Evolutionary conservation across 1,139 yeast genomes (phyloP), one percentile per base, ranked within the genome.

Genomic region (Taphrina betulina): DNA sequence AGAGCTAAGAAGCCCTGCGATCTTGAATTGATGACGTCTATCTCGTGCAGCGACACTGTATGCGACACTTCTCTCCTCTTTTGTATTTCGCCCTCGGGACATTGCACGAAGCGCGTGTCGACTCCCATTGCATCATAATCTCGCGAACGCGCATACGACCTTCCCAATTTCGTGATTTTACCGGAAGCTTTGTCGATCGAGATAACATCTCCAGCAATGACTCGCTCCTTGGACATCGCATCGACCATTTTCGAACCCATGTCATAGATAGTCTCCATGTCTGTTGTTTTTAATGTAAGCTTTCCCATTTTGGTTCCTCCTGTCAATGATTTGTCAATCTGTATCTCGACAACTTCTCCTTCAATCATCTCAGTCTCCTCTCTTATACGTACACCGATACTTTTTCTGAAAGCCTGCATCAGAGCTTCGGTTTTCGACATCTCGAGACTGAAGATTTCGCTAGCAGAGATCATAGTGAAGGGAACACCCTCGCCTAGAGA

Each of bases 41-140:
- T 92, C 71, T 94, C 99, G 72, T 94, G 98, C 63, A 94, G 75
- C 2, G 96, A 87, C 8, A 94, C 96, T 0, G 96, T 90, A 72
- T 94, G 99, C 17, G 89, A 95, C 14, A 89, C 95, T 68, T 90
- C 95, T 68, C 87, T 88, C 66, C 97, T 81, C 67, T 87, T 86
- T 73, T 94, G 98, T 67, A 94, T 78, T 75, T 94, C 99, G 51
- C 99, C 99, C 71, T 92, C 97, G 31, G 99, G 99, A 69, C 96
- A 88, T 71, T 92, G 96, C 52, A 94, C 95, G 71, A 92, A 94
- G 71, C 88, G 89, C 38, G 96, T 89, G 66, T 94, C 97, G 44
- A 96, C 95, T 4, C 98, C 97, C 96, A 92, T 92, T 38, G 98
- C 98, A 72, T 94, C 99, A 71, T 92, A 94, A 71, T 94, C 98